Evolutionary conservation across 2,329 filamentous ascomycete species (phyloP).

Genomic region (Talaromyces marneffei): DNA sequence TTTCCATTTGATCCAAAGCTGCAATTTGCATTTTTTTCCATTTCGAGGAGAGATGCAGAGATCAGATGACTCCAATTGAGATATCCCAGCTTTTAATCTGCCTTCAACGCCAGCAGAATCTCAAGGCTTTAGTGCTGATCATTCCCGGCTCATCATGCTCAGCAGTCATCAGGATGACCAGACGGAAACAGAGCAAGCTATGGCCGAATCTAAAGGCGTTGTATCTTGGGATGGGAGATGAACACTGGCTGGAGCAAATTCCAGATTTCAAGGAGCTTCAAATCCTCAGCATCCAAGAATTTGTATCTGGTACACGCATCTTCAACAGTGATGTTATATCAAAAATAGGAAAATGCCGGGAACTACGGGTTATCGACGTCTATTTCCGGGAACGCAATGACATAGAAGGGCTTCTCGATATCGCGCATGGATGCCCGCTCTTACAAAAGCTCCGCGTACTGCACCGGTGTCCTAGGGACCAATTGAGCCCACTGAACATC

Average conservation of each 20-base stretch:
- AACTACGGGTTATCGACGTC: background rate
- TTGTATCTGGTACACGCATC: background rate
- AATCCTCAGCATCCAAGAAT: background rate
- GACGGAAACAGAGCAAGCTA: background rate
- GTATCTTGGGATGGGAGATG: background rate
- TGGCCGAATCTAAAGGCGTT: background rate
- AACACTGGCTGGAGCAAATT: background rate
- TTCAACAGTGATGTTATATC: background rate
- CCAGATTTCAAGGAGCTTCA: slow-evolving; percentile 4
- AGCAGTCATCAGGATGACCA: background rate
- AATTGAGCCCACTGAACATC: background rate
- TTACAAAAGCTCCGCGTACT: background rate
- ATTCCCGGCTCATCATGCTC: too few relatives aligned
- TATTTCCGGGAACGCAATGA: background rate
- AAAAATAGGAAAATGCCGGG: slow-evolving; percentile 1
- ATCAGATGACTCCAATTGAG: background rate
- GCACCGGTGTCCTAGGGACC: background rate
- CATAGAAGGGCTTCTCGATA: background rate
- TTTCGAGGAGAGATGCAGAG: background rate
- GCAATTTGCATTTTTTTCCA: background rate
- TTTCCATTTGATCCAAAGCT: background rate
- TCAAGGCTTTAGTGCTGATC: background rate
- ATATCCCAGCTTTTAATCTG: background rate
- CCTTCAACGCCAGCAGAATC: background rate
- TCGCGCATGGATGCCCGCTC: background rate